Base-by-base conservation (phyloP, 2,329 filamentous ascomycete genomes). In the Xylariaceae sp. region DNA sequence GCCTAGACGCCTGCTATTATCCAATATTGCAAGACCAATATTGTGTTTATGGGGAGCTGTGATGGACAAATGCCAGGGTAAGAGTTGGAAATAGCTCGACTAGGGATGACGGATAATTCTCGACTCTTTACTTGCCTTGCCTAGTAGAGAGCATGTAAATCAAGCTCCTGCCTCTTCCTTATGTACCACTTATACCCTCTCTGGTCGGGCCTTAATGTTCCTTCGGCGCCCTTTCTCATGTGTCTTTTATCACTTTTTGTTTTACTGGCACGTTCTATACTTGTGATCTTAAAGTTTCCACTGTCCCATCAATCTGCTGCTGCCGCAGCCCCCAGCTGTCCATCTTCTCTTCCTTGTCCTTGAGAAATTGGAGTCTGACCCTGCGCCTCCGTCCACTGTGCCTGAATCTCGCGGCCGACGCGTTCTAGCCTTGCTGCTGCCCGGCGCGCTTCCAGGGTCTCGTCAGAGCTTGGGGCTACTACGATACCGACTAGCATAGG, bases 401-500 rank as follows among this genome's bases (percentile, higher is more conserved):
- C 70, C 65, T 86, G 83, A 41, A 86, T 78, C 40, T 79, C 76
- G 53, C 76, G 71, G 1, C 79, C 83, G 3, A 84, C 72, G 46
- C 74, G 75, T 69, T 86, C 82, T 9, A 86, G 66, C 50, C 76
- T 73, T 0, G 74, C 75, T 0, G 79, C 79, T 1, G 81, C 81
- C 39, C 78, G 75, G 8, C 80, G 74, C 1, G 81, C 83, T 52
- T 84, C 81, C 23, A 69, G 67, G 8, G 75, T 72, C 6, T 80
- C 75, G 32, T 79, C 76, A 1, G 76, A 70, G 3, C 72, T 72
- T 4, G 73, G 72, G 1, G 81, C 81, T 3, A 84, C 76, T 1
- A 86, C 80, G 8, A 84, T 69, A 16, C 77, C 75, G 23, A 86
- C 71, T 10, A 86, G 74, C 66, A 82, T 71, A 9, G 83, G 83